Evolutionary conservation across 2,329 filamentous ascomycete genomes (phyloP), one percentile per base, ranked within the genome.

Genomic region (Nigrospora sphaerica): DNA sequence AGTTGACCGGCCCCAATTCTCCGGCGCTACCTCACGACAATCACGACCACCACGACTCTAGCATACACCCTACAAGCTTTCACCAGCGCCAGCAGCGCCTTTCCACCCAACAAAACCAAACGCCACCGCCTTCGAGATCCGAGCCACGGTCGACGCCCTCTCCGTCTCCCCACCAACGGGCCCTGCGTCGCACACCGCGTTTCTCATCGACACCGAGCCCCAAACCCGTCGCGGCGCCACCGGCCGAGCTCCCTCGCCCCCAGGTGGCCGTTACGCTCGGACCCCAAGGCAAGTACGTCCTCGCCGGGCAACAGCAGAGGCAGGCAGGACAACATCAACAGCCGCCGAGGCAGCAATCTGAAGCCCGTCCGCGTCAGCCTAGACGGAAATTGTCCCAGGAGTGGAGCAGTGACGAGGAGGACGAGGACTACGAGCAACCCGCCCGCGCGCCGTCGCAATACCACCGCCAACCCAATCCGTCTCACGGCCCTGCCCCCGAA

Each of bases 11-110:
- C 61, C 63, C 61, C 63, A 66, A 58, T 47, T 57, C 65, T 52
- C 57, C 62, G 42, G 58, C 61, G 40, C 57, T 60, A 54, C 62
- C 62, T 75, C 61, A 76, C 70, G 74, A 78, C 74, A 69, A 69
- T 73, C 66, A 77, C 77, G 74, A 77, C 61, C 66, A 57, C 65
- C 62, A 77, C 73, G 73, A 73, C 59, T 64, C 66, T 57, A 66
- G 67, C 60, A 50, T 53, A 61, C 61, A 47, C 52, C 65, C 50
- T 28, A 53, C 58, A 55, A 58, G 62, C 49, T 60, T 61, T 35
- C 13, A 54, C 52, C 68, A 71, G 69, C 69, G 67, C 62, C 70
- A 71, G 67, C 67, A 69, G 56, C 60, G 50, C 53, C 60, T 46
- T 52, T 54, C 54, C 54, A 58, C 48, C 53, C 67, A 47, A 59